phyloP scores from a whole-genome alignment of 139 green algal genomes.

The Micromonas commoda region DNA sequence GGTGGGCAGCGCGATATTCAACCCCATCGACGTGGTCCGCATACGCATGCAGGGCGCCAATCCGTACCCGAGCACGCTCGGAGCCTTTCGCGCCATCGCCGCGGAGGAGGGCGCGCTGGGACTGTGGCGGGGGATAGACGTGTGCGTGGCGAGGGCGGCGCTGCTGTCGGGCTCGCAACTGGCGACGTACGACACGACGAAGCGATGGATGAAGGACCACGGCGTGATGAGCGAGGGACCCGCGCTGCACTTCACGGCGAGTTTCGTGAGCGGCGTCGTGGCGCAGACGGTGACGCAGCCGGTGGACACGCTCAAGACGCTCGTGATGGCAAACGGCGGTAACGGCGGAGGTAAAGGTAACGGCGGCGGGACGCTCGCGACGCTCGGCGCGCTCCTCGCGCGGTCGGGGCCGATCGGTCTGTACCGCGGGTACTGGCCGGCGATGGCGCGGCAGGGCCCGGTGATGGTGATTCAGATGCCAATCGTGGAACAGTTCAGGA shows the following conservation, averaged over 20 bases:
- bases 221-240: not conserved
- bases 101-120: constrained; percentile 13
- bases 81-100: constrained; percentile 9
- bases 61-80: not conserved
- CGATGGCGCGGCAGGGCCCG: constrained; percentile 25
- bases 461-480: constrained; percentile 38
- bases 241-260: constrained; percentile 25
- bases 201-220: constrained; percentile 4
- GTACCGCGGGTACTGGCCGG: constrained; percentile 26
- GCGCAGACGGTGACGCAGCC: constrained; percentile 34
- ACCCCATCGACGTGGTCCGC: constrained; percentile 31
- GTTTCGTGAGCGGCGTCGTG: constrained; percentile 21
- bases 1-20: constrained; percentile 26
- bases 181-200: constrained; percentile 31
- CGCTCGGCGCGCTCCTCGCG: too few species aligned
- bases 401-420: too few species aligned
- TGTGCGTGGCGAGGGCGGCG: constrained; percentile 23
- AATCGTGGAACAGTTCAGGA: constrained; percentile 29
- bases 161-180: constrained; percentile 28
- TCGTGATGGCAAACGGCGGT: constrained; percentile 22
- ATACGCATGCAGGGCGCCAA: constrained; percentile 29
- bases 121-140: constrained; percentile 24
- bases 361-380: not conserved
- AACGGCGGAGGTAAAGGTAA: not conserved
- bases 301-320: constrained; percentile 33